Base-by-base conservation (phyloP, 768 basidiomycete genomes). In the Roridomyces roridus region DNA sequence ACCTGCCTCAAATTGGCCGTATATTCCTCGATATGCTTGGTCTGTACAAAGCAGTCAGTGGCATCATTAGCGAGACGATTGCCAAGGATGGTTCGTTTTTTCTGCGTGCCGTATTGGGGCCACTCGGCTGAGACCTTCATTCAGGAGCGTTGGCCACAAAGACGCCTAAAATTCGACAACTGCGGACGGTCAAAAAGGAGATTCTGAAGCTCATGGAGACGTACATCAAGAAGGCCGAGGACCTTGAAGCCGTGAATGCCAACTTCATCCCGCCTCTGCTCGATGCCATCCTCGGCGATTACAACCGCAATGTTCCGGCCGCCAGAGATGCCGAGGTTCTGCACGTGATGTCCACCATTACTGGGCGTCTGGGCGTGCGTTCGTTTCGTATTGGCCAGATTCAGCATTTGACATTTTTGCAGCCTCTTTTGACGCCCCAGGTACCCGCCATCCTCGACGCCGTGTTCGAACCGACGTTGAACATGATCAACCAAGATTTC, bases 401-500 rank as follows among this genome's bases (percentile, higher is more conserved):
- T 18, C 51, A 44, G 43, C 34, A 60, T 70, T n/a, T 20, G 66
- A 51, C 39, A 56, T 51, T 39, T 43, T 50, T 48, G 17, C 65
- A 98, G 95, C 74, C 82, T 21, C 81, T 95, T 39, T 82, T 98
- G 50, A 96, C 91, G 10, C 91, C 94, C 6, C 95, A 98, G 85
- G 90, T 98, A 17, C 91, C 92, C 3, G 91, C 96, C 9, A 91
- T 97, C 56, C 82, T 99, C 46, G 96, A 98, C 67, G 95, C 96
- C 10, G 93, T 98, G 44, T 98, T 99, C 69, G 96, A 98, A 72
- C 92, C 93, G 40, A 99, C 97, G 5, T 77, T 99, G 55, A 89
- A 87, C 66, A 99, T 98, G 97, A 99, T 99, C 72, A 98, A 98
- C 73, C 93, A 97, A 81, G 96, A 99, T 78, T 96, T 98, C 64